Conservation (phyloP, 1,284 basidiomycete species). For the Inonotus obliquus region DNA sequence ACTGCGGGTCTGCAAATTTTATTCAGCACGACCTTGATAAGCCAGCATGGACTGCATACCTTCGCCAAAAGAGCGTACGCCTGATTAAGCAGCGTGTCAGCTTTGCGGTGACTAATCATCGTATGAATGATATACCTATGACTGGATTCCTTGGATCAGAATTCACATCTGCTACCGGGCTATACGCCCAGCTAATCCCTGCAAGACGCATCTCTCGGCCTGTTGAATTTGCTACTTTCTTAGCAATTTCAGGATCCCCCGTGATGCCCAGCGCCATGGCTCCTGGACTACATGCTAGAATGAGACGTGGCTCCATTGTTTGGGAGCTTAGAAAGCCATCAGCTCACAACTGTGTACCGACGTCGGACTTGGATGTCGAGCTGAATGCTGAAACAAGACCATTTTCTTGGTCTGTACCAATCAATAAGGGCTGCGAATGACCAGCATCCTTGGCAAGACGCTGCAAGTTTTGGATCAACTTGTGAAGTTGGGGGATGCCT, state of each 20-base stretch:
- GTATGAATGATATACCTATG: constrained; percentile 43
- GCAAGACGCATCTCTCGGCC: constrained; percentile 52
- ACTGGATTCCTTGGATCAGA: constrained; percentile 62
- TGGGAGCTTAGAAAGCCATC: background rate
- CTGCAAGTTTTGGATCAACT: constrained; percentile 47
- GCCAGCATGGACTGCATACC: constrained; percentile 32
- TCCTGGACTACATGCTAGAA: constrained; percentile 51
- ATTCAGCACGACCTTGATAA: background rate
- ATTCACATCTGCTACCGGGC: constrained; percentile 68
- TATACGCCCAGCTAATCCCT: constrained; percentile 66
- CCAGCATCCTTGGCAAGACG: constrained; percentile 50
- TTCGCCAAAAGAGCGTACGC: constrained; percentile 66
- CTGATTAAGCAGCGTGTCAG: constrained; percentile 29
- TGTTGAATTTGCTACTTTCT: constrained; percentile 43
- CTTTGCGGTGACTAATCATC: background rate
- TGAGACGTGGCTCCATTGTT: background rate
- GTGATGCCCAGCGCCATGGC: constrained; percentile 67
- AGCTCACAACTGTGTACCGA: constrained; percentile 63
- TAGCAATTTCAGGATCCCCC: constrained; percentile 40
- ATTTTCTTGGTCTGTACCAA: constrained; percentile 71
- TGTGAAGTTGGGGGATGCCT: constrained; percentile 49
- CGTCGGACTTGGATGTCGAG: constrained; percentile 31
- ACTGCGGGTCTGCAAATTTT: constrained; percentile 40
- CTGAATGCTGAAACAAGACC: constrained; percentile 64
- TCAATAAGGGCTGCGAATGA: constrained; percentile 51